Base-by-base conservation (phyloP, 805 yeast genomes). In the Pichia eremophila region DNA sequence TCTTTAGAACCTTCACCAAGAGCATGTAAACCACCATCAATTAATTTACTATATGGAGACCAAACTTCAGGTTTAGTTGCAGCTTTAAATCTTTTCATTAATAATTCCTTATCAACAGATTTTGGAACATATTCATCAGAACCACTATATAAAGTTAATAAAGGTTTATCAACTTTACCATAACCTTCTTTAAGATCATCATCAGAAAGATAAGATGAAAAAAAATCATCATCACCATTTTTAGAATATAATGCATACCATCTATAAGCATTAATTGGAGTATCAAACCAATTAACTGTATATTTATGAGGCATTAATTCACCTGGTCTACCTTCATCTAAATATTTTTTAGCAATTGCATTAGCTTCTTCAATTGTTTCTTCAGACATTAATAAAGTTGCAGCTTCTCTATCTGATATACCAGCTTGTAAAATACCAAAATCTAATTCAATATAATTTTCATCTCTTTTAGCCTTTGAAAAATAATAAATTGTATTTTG, bases 181-280 rank as follows among this genome's bases (percentile, higher is more conserved):
- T 87, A 86, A 0, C 84, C 71, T 4, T 53, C 34, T 5, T 57
- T 47, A 31, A 69, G 58, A 34, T 68, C 75, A 0, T 69, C 70
- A 14, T 62, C 70, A 0, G 73, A 54, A 44, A 86, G 63, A 63
- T 85, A 88, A 11, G 79, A 67, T 2, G 59, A 55, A 61, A 86
- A 86, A 59, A 46, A 86, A 64, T 87, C 95, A 58, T 87, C 95
- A 56, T 82, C 91, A 3, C 95, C 95, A 19, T 77, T 69, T 7
- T 62, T 63, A 10, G 67, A 61, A 29, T 72, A 63, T 39, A 87
- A 64, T 0, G 95, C 81, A 38, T 81, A 62, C 78, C 86, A 86
- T 56, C 95, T 72, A 53, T 80, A 75, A 0, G 89, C 91, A 37
- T 75, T 73, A 14, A 80, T 70, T 1, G 91, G 88, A 1, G 81